Conservation (phyloP, 768 basidiomycete species). For the Mycena metata region DNA sequence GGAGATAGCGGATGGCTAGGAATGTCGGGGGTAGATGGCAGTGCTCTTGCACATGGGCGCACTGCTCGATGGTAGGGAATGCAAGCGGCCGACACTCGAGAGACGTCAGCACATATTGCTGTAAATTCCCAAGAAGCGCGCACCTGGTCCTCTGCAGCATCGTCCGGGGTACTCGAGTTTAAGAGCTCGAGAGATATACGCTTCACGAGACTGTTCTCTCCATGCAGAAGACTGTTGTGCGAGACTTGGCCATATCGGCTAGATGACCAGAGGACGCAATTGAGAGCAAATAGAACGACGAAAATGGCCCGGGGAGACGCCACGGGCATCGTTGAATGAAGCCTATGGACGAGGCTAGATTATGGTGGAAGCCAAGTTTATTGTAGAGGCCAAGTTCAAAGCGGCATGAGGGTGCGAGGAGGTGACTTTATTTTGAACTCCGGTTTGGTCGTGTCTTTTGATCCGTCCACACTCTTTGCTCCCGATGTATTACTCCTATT, state of each 20-base stretch:
- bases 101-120: not conserved
- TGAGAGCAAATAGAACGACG: slow-evolving; percentile 64
- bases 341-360: not conserved
- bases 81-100: slow-evolving; percentile 76
- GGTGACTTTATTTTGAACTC: slow-evolving; percentile 1
- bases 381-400: slow-evolving; percentile 2
- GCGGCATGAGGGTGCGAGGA: slow-evolving; percentile 24
- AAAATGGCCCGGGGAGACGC: slow-evolving; percentile 64
- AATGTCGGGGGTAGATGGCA: slow-evolving; percentile 75
- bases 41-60: slow-evolving; percentile 68
- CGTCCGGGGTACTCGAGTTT: slow-evolving; percentile 42
- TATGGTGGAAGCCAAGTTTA: too few species aligned
- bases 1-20: slow-evolving; percentile 78
- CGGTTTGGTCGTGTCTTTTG: too few species aligned
- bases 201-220: slow-evolving; percentile 55
- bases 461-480: too few species aligned
- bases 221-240: slow-evolving; percentile 42
- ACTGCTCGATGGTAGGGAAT: slow-evolving; percentile 69
- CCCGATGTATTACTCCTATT: too few species aligned
- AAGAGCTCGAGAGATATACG: slow-evolving; percentile 56
- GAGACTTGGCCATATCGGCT: slow-evolving; percentile 61
- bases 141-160: slow-evolving; percentile 47
- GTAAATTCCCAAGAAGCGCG: slow-evolving; percentile 18
- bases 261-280: slow-evolving; percentile 76
- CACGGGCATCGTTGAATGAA: slow-evolving; percentile 58